A percentile compares a stretch with the other conserved stretches of the same genome.
Evolutionary conservation across 495 filamentous ascomycete genomes (phyloP).

Genomic region (Penicillium coffeae): DNA sequence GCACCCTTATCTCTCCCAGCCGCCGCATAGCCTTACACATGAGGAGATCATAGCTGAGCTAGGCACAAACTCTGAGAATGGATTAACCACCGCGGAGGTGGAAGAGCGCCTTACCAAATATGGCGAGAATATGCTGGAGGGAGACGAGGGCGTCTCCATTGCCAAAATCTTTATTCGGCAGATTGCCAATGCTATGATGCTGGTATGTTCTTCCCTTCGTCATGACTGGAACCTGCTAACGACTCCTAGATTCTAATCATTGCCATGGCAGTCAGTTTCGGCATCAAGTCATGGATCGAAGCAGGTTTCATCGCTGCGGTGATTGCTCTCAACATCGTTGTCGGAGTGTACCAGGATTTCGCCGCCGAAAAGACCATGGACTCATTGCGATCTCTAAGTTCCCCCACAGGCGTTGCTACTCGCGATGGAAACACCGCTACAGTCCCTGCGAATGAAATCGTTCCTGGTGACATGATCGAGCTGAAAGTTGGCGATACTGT

Average conservation of each 20-base stretch:
- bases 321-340: constrained; percentile 61
- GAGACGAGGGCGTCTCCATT: constrained; percentile 53
- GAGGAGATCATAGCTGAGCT: constrained; percentile 56
- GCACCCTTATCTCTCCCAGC: constrained; percentile 43
- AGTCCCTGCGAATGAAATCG: constrained; percentile 52
- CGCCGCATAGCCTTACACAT: constrained; percentile 60
- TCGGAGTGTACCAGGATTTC: constrained; percentile 70
- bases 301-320: constrained; percentile 64
- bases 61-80: constrained; percentile 55
- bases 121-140: constrained; percentile 61
- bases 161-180: constrained; percentile 57
- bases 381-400: constrained; percentile 59
- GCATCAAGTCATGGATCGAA: constrained; percentile 66
- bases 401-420: constrained; percentile 57
- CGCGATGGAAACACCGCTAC: constrained; percentile 50
- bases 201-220: constrained; percentile 40
- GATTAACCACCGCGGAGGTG: constrained; percentile 54
- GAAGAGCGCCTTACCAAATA: constrained; percentile 50
- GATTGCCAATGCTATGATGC: constrained; percentile 65
- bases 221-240: constrained; percentile 2
- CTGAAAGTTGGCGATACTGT: constrained; percentile 82
- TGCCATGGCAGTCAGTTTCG: constrained; percentile 68
- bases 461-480: constrained; percentile 65
- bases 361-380: constrained; percentile 75
- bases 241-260: constrained; percentile 55